Percentiles rank a stretch among this genome's conserved stretches.
phyloP scores from a whole-genome alignment of 31 red algal genomes.

The Asparagopsis taxiformis region DNA sequence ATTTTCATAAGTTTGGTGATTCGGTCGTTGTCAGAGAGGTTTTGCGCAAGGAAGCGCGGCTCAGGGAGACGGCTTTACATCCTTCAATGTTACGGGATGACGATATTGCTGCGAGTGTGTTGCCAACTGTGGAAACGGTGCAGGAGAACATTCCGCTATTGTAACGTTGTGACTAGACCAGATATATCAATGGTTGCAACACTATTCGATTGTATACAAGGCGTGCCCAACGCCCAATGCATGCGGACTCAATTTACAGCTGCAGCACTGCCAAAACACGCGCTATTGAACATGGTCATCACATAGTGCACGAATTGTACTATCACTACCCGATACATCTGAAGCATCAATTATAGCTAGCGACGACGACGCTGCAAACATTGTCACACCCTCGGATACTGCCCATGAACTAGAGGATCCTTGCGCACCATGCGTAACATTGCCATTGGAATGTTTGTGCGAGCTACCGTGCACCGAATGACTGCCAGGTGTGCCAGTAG shows the following conservation, averaged over 20 bases:
- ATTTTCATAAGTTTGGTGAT: conserved; percentile 76
- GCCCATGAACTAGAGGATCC: conserved; percentile 29
- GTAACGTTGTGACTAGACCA: too few relatives aligned
- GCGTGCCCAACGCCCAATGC: not conserved
- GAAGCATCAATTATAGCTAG: conserved; percentile 72
- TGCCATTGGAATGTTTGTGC: conserved; percentile 36
- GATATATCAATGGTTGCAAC: not conserved
- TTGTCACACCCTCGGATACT: conserved; percentile 39
- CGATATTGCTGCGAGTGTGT: conserved; percentile 23
- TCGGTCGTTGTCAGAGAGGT: conserved; percentile 59
- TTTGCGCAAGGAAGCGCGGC: conserved; percentile 37
- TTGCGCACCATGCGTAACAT: conserved; percentile 20
- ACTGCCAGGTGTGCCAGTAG: conserved; percentile 50
- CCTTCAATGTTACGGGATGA: conserved; percentile 37
- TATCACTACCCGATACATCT: conserved; percentile 55
- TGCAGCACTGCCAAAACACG: not conserved
- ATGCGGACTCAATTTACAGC: conserved; percentile 6
- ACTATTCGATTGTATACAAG: not conserved
- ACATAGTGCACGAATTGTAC: conserved; percentile 65
- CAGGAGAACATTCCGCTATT: conserved; percentile 40
- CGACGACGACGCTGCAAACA: conserved; percentile 54
- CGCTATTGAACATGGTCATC: conserved; percentile 59
- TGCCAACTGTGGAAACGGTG: conserved; percentile 10
- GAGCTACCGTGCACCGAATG: conserved; percentile 39
- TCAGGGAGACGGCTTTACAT: conserved; percentile 16